Conservation (phyloP, 306 rosid genomes). For the Dryas octopetala region DNA sequence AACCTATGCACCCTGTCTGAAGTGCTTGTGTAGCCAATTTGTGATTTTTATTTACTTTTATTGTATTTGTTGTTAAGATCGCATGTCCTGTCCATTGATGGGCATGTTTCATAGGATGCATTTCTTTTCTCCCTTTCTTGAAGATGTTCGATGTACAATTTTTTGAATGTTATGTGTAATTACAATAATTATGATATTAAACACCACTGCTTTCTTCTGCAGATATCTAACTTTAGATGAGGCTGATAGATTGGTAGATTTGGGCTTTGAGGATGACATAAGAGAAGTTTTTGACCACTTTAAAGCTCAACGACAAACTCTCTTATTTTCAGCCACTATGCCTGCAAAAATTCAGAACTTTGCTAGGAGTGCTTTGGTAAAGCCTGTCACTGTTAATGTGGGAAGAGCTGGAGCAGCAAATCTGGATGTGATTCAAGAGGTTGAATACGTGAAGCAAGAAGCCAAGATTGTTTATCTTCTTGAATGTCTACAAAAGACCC, state of each 20-base stretch:
- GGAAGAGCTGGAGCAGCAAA: slow-evolving; percentile 97
- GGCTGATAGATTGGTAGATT: slow-evolving; percentile 92
- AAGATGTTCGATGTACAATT: not conserved
- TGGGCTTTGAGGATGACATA: slow-evolving; percentile 89
- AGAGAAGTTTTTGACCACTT: slow-evolving; percentile 92
- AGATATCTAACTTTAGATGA: slow-evolving; percentile 84
- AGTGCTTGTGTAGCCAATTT: too few species aligned
- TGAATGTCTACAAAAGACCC: slow-evolving; percentile 83
- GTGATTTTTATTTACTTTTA: too few species aligned
- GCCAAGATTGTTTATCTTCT: slow-evolving; percentile 90
- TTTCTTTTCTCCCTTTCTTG: not conserved
- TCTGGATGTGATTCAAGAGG: slow-evolving; percentile 90
- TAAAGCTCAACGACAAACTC: slow-evolving; percentile 90
- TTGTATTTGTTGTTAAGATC: too few species aligned
- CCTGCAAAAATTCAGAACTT: slow-evolving; percentile 87
- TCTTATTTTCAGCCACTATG: slow-evolving; percentile 92
- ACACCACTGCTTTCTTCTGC: slow-evolving; percentile 4
- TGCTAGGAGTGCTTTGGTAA: slow-evolving; percentile 86
- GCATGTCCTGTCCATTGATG: too few species aligned
- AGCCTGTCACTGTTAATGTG: slow-evolving; percentile 73
- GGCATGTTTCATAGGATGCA: too few species aligned
- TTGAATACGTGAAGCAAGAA: slow-evolving; percentile 93
- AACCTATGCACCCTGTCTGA: too few species aligned
- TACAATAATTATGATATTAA: slow-evolving; percentile 10
- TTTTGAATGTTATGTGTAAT: not conserved